Percentiles rank a stretch among this genome's conserved stretches.
These are phyloP conservation scores for Delonix regia DNA, from an alignment of 306 rosid species.

Conservation along the genomic window DNA sequence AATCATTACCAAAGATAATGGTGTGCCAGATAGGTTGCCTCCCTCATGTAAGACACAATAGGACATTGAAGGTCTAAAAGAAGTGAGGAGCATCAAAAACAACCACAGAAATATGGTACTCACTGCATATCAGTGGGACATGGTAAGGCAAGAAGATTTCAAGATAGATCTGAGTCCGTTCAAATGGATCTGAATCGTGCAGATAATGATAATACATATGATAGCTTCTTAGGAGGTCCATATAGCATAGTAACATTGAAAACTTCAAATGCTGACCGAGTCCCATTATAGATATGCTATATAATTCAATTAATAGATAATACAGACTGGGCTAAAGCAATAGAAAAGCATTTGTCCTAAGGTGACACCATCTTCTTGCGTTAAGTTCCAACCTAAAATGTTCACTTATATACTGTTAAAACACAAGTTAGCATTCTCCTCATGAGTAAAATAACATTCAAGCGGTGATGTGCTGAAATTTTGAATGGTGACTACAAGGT, in stretches of 20 bases:
- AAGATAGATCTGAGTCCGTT: conserved; percentile 21
- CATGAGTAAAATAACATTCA: neutral
- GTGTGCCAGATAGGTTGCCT: conserved; percentile 58
- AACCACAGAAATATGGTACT: conserved; percentile 36
- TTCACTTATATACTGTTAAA: neutral
- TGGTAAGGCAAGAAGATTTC: conserved; percentile 13
- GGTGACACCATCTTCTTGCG: neutral
- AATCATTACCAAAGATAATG: conserved; percentile 51
- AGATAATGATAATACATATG: conserved; percentile 12
- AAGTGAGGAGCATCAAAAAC: conserved; percentile 30
- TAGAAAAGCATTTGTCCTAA: neutral
- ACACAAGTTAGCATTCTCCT: neutral
- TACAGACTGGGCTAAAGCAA: neutral
- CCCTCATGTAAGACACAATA: conserved; percentile 60
- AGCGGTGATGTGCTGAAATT: too few species aligned
- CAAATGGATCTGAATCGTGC: conserved; percentile 10
- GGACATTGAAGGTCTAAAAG: conserved; percentile 34
- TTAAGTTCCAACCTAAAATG: neutral
- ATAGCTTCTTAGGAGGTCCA: neutral
- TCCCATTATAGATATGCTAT: neutral
- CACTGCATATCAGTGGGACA: conserved; percentile 10
- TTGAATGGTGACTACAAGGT: too few species aligned
- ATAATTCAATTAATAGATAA: neutral
- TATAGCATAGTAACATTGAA: neutral
- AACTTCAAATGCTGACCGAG: neutral